Evolutionary conservation across 202 grass and related monocot species (phyloP).

Genomic region (Bolboschoenoplectus hybrid): DNA sequence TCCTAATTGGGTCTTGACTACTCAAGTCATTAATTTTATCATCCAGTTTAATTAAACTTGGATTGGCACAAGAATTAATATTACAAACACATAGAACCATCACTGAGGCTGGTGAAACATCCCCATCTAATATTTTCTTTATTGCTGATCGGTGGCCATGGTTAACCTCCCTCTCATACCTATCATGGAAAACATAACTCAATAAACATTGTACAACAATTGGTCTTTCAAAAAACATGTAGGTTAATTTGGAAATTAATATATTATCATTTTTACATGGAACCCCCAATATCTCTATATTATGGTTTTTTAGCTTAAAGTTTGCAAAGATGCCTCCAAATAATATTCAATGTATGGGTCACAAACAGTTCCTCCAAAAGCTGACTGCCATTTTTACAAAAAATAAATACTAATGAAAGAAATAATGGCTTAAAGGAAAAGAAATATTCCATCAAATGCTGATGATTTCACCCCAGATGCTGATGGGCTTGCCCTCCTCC

Average conservation of each 20-base stretch:
- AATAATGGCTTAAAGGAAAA: background rate
- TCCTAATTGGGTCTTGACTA: slow-evolving; percentile 41
- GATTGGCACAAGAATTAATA: slow-evolving; percentile 56
- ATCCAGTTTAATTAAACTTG: slow-evolving; percentile 47
- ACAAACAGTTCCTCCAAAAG: background rate
- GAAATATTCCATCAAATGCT: background rate
- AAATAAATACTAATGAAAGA: slow-evolving; percentile 1
- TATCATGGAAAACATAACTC: slow-evolving; percentile 48
- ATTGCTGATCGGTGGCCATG: slow-evolving; percentile 83
- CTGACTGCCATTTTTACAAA: background rate
- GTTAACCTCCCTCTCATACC: slow-evolving; percentile 95
- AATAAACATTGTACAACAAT: slow-evolving; percentile 39
- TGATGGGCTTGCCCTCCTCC: background rate
- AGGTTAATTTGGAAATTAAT: slow-evolving; percentile 17
- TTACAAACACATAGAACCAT: slow-evolving; percentile 95
- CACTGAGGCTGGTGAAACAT: slow-evolving; percentile 81
- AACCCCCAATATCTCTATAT: slow-evolving; percentile 11
- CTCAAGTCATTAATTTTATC: slow-evolving; percentile 41
- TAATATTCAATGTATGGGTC: background rate
- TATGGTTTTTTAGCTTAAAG: background rate
- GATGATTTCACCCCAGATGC: background rate
- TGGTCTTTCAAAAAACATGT: slow-evolving; percentile 39
- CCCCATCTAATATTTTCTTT: slow-evolving; percentile 92
- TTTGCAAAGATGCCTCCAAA: background rate
- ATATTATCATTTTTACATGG: background rate